Evolutionary conservation across 805 yeast species (phyloP).

Genomic region (Candida stauntonica): DNA sequence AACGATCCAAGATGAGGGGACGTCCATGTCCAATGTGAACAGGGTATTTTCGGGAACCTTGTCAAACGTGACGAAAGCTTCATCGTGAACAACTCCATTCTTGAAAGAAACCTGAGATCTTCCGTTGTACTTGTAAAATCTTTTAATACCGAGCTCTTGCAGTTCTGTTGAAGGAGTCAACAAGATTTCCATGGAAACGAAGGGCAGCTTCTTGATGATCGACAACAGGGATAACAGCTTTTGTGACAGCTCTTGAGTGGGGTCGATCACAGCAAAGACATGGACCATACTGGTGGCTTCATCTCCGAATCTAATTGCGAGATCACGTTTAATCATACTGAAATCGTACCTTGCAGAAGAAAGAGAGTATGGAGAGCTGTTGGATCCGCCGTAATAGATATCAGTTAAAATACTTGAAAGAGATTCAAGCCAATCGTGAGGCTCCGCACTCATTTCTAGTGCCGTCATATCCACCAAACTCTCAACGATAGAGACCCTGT

Average conservation of each 20-base stretch:
- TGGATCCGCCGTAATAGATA: slow-evolving; percentile 35
- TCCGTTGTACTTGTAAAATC: slow-evolving; percentile 52
- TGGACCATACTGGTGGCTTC: slow-evolving; percentile 40
- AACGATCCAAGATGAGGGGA: slow-evolving; percentile 67
- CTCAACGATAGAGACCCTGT: slow-evolving; percentile 36
- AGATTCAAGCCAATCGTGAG: slow-evolving; percentile 44
- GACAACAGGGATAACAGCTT: slow-evolving; percentile 45
- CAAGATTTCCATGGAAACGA: slow-evolving; percentile 48
- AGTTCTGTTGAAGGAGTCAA: slow-evolving; percentile 51
- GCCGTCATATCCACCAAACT: slow-evolving; percentile 14
- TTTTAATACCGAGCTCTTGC: slow-evolving; percentile 43
- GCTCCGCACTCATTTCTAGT: neutral
- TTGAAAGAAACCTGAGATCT: slow-evolving; percentile 32
- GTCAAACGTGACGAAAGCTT: slow-evolving; percentile 34
- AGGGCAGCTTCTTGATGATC: slow-evolving; percentile 40
- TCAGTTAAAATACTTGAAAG: slow-evolving; percentile 40
- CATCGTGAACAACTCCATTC: slow-evolving; percentile 25
- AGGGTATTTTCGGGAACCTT: slow-evolving; percentile 49
- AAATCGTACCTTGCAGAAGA: slow-evolving; percentile 47
- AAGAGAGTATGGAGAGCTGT: slow-evolving; percentile 28
- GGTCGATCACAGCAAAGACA: slow-evolving; percentile 62
- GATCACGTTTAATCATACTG: slow-evolving; percentile 25
- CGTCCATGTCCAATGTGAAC: slow-evolving; percentile 52
- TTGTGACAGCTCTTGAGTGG: slow-evolving; percentile 67
- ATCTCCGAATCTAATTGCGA: slow-evolving; percentile 24